Base-by-base conservation (phyloP, 352 stramenopile genomes). In the Lagenidium giganteum region DNA sequence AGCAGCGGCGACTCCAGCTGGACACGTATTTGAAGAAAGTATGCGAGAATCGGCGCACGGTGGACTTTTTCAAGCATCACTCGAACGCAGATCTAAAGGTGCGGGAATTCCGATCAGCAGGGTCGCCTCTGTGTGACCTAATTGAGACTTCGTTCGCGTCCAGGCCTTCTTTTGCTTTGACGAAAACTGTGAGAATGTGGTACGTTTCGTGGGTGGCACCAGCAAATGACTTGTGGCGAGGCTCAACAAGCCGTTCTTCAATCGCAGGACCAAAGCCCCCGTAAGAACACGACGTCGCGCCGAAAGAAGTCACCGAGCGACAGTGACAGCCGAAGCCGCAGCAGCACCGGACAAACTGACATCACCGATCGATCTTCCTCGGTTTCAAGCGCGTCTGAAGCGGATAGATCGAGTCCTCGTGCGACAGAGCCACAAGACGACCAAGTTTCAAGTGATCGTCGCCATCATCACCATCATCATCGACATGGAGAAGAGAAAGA, bases 31-130 rank as follows among this genome's bases (percentile, higher is more conserved):
- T 85, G 30, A 47, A 52, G 9, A 61, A 64, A 14, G 17, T 79
- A 11, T 79, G 70, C 43, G 59, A 62, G 28, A 67, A 73, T 22
- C 45, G 51, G 0, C 52, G 41, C 24, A 57, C 60, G 5, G 67
- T 80, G 21, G 67, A 77, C 2, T 87, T 87, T 38, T 85, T 85
- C 53, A 76, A 83, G 26, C 48, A 67, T 13, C 54, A 81, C 38
- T 59, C 58, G 0, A 58, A 77, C 23, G 43, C 40, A 9, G 46
- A 66, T 14, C 52, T 86, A 5, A 86, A 82, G 62, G 64, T 69
- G 36, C 17, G n/a, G 12, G 6, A 1, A 25, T 38, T 18, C 2
- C 23, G 32, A 20, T 12, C 5, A 17, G 25, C 40, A 23, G 16
- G 43, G 14, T 40, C 12, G 24, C 17, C 9, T 36, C 25, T 8